These are phyloP conservation scores for Thuja plicata DNA, from an alignment of 83 land plant species.

Conservation along the genomic window DNA sequence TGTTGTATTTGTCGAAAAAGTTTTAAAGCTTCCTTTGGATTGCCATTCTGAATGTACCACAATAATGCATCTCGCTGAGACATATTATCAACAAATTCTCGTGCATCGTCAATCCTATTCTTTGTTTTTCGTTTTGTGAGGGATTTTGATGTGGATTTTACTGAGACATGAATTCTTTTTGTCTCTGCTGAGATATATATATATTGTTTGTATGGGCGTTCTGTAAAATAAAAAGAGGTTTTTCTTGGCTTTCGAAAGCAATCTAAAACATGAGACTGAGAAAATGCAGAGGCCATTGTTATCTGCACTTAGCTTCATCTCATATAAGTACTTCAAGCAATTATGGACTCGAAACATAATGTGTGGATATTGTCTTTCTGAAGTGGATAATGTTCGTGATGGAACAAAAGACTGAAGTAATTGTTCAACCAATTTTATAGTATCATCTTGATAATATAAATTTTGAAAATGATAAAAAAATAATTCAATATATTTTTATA, in stretches of 20 bases:
- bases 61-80: neutral
- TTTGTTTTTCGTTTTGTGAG: neutral
- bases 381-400: neutral
- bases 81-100: neutral
- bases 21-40: neutral
- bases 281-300: neutral
- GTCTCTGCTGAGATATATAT: neutral
- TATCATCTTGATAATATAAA: no score
- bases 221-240: neutral
- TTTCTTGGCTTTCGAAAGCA: neutral
- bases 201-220: neutral
- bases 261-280: neutral
- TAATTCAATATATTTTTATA: no score
- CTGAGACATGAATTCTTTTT: neutral
- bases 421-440: no score
- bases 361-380: neutral
- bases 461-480: no score
- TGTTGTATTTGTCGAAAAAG: neutral
- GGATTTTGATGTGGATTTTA: neutral
- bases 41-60: neutral
- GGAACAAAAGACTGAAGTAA: neutral
- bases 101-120: neutral
- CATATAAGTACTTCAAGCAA: neutral
- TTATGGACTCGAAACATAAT: neutral
- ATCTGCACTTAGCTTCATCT: neutral